Conservation (phyloP, 768 basidiomycete species). For the Auriscalpium microsporum region DNA sequence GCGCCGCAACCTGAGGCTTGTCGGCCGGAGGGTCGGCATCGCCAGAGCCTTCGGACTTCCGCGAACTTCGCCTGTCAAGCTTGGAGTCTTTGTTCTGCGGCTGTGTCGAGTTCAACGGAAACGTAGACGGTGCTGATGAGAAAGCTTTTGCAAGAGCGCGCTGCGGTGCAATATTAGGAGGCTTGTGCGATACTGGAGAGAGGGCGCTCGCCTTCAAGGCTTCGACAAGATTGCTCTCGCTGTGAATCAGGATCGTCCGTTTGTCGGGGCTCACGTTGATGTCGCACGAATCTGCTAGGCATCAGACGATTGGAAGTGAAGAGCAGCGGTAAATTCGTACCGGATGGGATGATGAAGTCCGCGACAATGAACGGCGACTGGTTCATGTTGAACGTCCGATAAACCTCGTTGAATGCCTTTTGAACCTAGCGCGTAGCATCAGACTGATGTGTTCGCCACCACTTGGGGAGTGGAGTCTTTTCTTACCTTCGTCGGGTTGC, state of each 20-base stretch:
- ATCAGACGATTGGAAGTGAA: not conserved
- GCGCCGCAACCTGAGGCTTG: too few species aligned
- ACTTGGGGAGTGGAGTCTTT: not conserved
- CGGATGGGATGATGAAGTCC: conserved; percentile 73
- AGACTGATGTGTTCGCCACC: not conserved
- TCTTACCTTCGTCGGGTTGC: conserved; percentile 62
- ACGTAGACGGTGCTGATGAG: conserved; percentile 10
- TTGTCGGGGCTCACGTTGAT: conserved; percentile 97
- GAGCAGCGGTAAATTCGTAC: conserved; percentile 32
- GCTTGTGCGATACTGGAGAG: not conserved
- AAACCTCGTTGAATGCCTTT: conserved; percentile 89
- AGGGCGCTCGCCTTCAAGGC: conserved; percentile 57
- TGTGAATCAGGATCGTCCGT: conserved; percentile 86
- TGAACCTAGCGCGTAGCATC: conserved; percentile 48
- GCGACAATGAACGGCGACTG: conserved; percentile 81
- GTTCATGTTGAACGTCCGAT: conserved; percentile 66
- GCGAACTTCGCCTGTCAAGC: too few species aligned
- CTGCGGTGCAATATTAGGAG: not conserved
- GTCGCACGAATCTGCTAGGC: conserved; percentile 60
- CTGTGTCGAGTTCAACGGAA: conserved; percentile 13
- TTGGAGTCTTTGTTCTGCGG: not conserved
- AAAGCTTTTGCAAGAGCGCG: conserved; percentile 6
- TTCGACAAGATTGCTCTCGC: conserved; percentile 70
- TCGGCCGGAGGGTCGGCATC: too few species aligned
- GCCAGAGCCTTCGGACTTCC: too few species aligned